These are phyloP conservation scores for Pichia scutulata DNA, from an alignment of 805 yeast species.

Conservation along the genomic window DNA sequence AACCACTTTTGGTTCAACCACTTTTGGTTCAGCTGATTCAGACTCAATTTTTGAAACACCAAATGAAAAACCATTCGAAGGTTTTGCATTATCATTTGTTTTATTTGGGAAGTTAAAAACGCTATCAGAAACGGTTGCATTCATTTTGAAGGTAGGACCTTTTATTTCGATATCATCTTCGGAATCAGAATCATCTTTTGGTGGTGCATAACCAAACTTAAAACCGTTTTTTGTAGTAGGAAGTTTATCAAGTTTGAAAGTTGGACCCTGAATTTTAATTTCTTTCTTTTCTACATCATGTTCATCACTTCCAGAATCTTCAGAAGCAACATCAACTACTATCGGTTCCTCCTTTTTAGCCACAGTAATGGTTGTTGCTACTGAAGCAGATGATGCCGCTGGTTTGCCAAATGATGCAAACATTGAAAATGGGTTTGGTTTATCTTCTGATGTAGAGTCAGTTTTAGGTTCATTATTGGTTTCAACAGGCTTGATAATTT, in stretches of 20 bases:
- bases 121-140: conserved; percentile 26
- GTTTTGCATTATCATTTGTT: background rate
- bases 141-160: conserved; percentile 60
- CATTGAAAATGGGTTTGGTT: conserved; percentile 12
- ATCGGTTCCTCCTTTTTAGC: background rate
- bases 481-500: conserved; percentile 3
- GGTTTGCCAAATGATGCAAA: conserved; percentile 6
- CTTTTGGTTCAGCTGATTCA: conserved; percentile 10
- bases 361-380: background rate
- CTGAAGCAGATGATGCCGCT: background rate
- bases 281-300: conserved; percentile 39
- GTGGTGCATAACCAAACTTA: conserved; percentile 33
- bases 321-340: background rate
- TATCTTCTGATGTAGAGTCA: background rate
- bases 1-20: conserved; percentile 13
- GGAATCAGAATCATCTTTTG: conserved; percentile 34
- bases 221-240: conserved; percentile 47
- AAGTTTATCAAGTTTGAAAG: conserved; percentile 40
- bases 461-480: conserved; percentile 1
- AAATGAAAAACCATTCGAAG: background rate
- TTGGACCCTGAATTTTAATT: conserved; percentile 64
- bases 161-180: conserved; percentile 60
- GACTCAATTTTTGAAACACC: conserved; percentile 15
- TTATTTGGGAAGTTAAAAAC: conserved; percentile 22
- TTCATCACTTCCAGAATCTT: conserved; percentile 18